Base-by-base conservation (phyloP, 345 rosid species). In the Boechera stricta region DNA sequence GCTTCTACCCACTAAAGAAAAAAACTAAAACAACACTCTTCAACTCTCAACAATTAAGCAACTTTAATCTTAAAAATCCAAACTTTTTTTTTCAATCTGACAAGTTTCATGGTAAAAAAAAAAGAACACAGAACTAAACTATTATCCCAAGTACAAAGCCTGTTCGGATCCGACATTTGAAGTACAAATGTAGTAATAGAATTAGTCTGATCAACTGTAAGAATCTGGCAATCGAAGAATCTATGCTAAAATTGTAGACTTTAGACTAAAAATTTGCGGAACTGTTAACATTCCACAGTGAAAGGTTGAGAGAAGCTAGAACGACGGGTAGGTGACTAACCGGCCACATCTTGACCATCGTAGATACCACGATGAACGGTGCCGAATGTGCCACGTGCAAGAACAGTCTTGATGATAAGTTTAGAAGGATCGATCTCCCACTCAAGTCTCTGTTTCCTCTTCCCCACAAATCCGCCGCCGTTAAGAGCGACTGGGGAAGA, bases 361-460 rank as follows among this genome's bases (percentile, higher is more conserved):
- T 95, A 95, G 79, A 88, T 47, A 54, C 99, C 99, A 58, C 99
- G 98, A 84, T 95, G 99, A 75, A 95, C 97, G 58, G 97, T 91
- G 49, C 98, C 98, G 42, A 95, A 95, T 33, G 99, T 91, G 70
- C 99, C 99, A 45, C 99, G 97, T 7, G 97, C 98, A 82, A 95
- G 89, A 85, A 90, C 96, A 54, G 82, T 56, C 84, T 84, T 93
- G 92, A 95, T 84, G 57, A 88, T 60, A 52, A 95, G 97, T 83
- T 91, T 91, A 73, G 93, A 79, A 71, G 96, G 93, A 53, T 95
- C 98, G 87, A 93, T 91, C 92, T 95, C 98, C 99, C 98, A 95
- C 60, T 87, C 99, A 72, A 74, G 88, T 71, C 90, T 88, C 64
- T 84, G 86, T 71, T 59, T 80, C 81, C 24, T 72, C 64, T 58